phyloP scores from a whole-genome alignment of 305 asterid genomes.

The Fraxinus dipetala region DNA sequence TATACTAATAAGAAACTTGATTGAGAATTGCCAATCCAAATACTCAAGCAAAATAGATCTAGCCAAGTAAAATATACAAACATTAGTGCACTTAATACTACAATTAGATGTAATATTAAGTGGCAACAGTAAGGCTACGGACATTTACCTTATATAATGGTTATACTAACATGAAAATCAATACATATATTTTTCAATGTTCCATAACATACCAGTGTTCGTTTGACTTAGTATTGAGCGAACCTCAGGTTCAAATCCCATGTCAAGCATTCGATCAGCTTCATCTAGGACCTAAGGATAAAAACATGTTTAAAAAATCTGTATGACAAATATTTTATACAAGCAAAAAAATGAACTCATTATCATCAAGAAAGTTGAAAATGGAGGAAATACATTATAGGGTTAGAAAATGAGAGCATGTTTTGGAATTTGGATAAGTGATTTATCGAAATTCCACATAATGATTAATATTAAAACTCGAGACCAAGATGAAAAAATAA shows the following conservation, averaged over 20 bases:
- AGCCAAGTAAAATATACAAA: background rate
- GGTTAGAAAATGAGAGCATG: background rate
- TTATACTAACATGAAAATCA: background rate
- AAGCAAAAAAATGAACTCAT: background rate
- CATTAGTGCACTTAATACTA: background rate
- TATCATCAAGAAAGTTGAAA: background rate
- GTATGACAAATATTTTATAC: background rate
- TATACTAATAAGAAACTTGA: background rate
- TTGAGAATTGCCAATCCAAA: background rate
- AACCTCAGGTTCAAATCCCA: conserved; percentile 99
- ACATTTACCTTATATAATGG: background rate
- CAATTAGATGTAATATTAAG: background rate
- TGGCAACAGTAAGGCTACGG: background rate
- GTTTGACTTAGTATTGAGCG: conserved; percentile 88
- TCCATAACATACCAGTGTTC: conserved; percentile 59
- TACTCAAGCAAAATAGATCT: conserved; percentile 7
- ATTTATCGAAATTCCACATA: background rate
- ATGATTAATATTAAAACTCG: background rate
- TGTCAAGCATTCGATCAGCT: conserved; percentile 99
- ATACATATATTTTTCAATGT: conserved; percentile 4
- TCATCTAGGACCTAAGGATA: conserved; percentile 79
- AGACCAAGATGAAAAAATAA: conserved; percentile 7
- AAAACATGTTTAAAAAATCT: conserved; percentile 20
- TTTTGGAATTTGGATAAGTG: background rate
- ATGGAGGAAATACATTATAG: background rate